Percentiles rank a stretch among this genome's conserved stretches.
phyloP scores from a whole-genome alignment of 805 yeast genomes.

The Dipodascus albidus region DNA sequence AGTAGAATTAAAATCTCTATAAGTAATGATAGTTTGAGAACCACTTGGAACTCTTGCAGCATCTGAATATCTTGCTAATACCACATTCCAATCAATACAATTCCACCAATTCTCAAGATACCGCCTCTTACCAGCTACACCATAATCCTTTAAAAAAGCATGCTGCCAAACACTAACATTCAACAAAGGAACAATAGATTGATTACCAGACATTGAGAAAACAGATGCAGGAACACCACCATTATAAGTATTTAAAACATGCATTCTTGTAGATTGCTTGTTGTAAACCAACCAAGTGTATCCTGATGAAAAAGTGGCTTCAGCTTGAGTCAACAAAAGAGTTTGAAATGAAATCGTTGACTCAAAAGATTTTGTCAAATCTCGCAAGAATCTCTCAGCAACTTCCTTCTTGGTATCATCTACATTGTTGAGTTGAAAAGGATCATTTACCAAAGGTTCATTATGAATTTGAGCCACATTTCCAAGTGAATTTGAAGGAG shows the following conservation, averaged over 20 bases:
- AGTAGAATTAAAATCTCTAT: not conserved
- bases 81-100: constrained; percentile 66
- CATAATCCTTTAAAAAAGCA: constrained; percentile 79
- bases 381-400: not conserved
- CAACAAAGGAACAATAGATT: constrained; percentile 49
- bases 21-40: not conserved
- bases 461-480: not conserved
- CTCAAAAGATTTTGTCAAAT: constrained; percentile 45
- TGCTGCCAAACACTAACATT: constrained; percentile 81
- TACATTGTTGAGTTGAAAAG: not conserved
- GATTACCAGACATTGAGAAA: constrained; percentile 16
- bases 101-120: constrained; percentile 70
- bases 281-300: constrained; percentile 68
- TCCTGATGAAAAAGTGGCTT: constrained; percentile 82
- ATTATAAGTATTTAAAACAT: constrained; percentile 78
- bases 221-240: constrained; percentile 56
- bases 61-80: constrained; percentile 6
- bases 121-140: constrained; percentile 56
- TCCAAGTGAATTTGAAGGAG: not conserved
- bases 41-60: not conserved
- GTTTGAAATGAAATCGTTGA: constrained; percentile 69
- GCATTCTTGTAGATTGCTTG: constrained; percentile 24
- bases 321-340: constrained; percentile 58
- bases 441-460: not conserved
- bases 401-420: not conserved